Evolutionary conservation across 2,329 filamentous ascomycete genomes (phyloP).

Genomic region (Trichoderma semiorbis): DNA sequence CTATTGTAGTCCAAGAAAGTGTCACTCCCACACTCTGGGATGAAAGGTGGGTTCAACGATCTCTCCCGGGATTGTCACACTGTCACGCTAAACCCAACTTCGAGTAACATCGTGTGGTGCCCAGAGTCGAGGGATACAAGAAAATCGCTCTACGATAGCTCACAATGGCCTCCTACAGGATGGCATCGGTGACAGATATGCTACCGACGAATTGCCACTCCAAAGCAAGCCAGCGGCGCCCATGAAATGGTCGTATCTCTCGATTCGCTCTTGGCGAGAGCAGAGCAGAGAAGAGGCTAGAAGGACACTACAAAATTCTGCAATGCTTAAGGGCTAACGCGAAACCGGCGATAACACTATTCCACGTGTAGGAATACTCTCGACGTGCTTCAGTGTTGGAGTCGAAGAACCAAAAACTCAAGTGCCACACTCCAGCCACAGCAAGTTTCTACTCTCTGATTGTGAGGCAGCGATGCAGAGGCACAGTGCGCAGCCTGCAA

Average conservation of each 20-base stretch:
- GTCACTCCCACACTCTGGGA: not conserved
- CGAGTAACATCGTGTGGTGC: not conserved
- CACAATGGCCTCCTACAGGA: not conserved
- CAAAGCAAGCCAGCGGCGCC: not conserved
- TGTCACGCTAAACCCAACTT: not conserved
- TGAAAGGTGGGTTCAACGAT: not conserved
- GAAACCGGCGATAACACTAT: not conserved
- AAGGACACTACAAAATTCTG: conserved; percentile 14
- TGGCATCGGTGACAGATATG: not conserved
- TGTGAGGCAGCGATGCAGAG: not conserved
- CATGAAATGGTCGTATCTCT: not conserved
- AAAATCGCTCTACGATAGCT: not conserved
- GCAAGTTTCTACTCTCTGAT: not conserved
- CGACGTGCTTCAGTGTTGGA: not conserved
- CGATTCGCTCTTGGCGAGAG: not conserved
- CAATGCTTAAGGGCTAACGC: not conserved
- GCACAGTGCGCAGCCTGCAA: not conserved
- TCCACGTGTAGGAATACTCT: not conserved
- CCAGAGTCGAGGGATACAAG: not conserved
- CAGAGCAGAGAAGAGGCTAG: not conserved
- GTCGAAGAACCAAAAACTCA: not conserved
- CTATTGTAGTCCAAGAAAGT: not conserved
- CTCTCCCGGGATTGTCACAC: not conserved
- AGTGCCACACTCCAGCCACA: conserved; percentile 6
- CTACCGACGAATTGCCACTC: not conserved